Percentiles rank a stretch among this genome's conserved stretches.
These are phyloP conservation scores for Onygena corvina DNA, from an alignment of 2,329 filamentous ascomycete species.

Conservation along the genomic window DNA sequence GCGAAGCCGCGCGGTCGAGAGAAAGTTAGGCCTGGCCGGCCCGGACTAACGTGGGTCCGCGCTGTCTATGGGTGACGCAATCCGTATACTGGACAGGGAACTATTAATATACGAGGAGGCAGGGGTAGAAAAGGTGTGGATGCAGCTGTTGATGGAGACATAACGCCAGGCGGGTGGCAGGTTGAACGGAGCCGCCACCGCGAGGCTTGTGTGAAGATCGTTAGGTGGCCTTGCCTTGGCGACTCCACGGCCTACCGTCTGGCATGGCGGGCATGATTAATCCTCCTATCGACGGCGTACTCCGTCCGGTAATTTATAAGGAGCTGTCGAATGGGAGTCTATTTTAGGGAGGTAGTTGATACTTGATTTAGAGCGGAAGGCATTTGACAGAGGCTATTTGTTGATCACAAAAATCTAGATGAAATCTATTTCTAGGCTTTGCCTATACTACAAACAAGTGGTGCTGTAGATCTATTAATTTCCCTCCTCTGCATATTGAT, in stretches of 20 bases:
- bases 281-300: background rate
- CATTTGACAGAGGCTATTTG: too few species aligned
- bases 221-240: background rate
- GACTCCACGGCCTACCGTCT: background rate
- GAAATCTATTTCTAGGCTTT: too few species aligned
- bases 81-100: background rate
- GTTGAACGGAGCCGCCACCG: background rate
- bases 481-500: background rate
- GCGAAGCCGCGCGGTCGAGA: too few species aligned
- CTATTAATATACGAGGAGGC: background rate
- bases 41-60: background rate
- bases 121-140: background rate
- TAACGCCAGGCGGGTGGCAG: background rate
- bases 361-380: too few species aligned
- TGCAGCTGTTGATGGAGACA: background rate
- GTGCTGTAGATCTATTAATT: background rate
- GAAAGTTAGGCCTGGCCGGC: too few species aligned
- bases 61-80: too few species aligned
- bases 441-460: too few species aligned
- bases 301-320: background rate
- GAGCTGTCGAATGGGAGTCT: too few species aligned
- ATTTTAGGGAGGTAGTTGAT: too few species aligned
- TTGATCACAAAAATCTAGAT: too few species aligned
- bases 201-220: conserved; percentile 4
- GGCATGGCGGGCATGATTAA: background rate